Base-by-base conservation (phyloP, 495 filamentous ascomycete genomes). In the Penicillium waksmanii region DNA sequence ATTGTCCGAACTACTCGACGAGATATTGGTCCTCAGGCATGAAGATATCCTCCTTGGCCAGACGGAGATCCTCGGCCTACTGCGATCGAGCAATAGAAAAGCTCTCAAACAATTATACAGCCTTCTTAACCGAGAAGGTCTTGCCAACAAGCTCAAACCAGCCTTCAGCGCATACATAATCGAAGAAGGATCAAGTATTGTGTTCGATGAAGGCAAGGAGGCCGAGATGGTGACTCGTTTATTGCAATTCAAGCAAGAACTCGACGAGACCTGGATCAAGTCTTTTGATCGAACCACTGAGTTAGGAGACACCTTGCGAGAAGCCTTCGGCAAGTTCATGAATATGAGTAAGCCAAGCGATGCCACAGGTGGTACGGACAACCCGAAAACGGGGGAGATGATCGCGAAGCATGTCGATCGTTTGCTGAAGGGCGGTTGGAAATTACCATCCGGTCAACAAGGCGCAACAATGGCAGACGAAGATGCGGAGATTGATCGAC, bases 381-480 rank as follows among this genome's bases (percentile, higher is more conserved):
- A 96, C 55, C 89, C 91, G 9, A 97, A 96, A 77, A 90, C 96
- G 8, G 95, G 93, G 33, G 95, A 99, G 75, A 96, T 97, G 93
- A 96, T 98, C 57, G 95, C 95, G 13, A 98, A 96, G 74, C 92
- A 97, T 62, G 92, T 99, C 57, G 93, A 99, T 75, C 78, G 87
- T 71, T 80, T 99, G 9, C 85, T 99, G 13, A 87, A 92, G 56
- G 89, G 90, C 33, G 96, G 95, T 8, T 82, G 91, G 51, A 97
- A 91, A 73, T 84, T 91, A 12, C 84, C 96, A 12, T 58, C 71
- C 3, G 61, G 61, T 38, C 70, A 66, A 40, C 77, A 79, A 15
- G 79, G 83, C 42, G 77, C 80, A 27, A 75, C 82, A 60, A 82
- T 84, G 61, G 90, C 85, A 34, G 94, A 97, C 62, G 93, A 98